Evolutionary conservation across 768 basidiomycete genomes (phyloP), one percentile per base, ranked within the genome.

Genomic region (Auriculariales sp.): DNA sequence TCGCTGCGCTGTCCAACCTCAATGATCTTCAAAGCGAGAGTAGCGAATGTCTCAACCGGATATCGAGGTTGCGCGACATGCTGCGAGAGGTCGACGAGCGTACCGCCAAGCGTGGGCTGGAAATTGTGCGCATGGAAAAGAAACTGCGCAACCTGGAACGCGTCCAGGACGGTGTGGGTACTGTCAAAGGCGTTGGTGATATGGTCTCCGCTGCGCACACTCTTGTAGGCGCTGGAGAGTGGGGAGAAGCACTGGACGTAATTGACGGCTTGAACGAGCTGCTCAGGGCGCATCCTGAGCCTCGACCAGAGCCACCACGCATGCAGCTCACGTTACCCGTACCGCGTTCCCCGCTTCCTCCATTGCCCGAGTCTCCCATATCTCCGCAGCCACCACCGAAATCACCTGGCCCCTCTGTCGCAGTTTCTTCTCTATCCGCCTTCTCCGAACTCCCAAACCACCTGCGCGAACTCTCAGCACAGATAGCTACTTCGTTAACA

Each of bases 21-120:
- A 87, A 95, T 58, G 84, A 90, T 54, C 75, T 99, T 10, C 90
- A 92, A 59, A 77, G 84, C 4, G 90, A 95, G 61, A 93, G 91
- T 0, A 76, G 83, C 45, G 74, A 79, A 45, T 93, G 92, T 58
- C 71, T 98, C 4, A 66, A 71, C 36, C 79, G 85, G 42, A 87
- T 97, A 52, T 68, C 74, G 6, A 71, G 77, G 25, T 71, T 98
- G 4, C 84, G 88, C 22, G 60, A 63, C 0, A 73, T 87, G 47
- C 71, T 99, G 11, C 70, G 69, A 35, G 79, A 86, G 22, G 81
- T 94, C 2, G 87, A 93, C 59, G 71, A 76, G 54, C 75, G 77
- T 46, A 75, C 79, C 15, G 88, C 93, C 0, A 77, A 80, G 55
- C 79, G 80, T 52, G 95, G 92, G 0, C 65, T 98, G 35, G 71